A percentile compares a stretch with the other conserved stretches of the same genome.
phyloP scores from a whole-genome alignment of 73 alveolate species.

The Paramecium sexaurelia region DNA sequence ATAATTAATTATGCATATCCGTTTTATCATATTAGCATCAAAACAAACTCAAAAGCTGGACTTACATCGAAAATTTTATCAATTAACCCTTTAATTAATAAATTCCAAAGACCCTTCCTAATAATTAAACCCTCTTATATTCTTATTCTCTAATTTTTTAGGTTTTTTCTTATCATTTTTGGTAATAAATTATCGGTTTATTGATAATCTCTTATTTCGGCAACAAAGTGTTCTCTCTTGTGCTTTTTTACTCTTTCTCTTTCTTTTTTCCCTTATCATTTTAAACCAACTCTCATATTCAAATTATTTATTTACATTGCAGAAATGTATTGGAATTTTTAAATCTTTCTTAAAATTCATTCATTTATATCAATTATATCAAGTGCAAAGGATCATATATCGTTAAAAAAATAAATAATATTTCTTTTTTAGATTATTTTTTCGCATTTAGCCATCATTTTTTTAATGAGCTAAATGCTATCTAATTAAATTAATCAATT shows the following conservation, averaged over 20 bases:
- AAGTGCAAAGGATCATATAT: not conserved
- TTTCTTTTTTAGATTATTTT: too few species aligned
- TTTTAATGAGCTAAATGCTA: too few species aligned
- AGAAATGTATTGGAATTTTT: not conserved
- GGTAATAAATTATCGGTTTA: not conserved
- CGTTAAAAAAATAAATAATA: too few species aligned
- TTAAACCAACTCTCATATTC: not conserved
- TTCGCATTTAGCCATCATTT: too few species aligned
- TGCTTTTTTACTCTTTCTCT: not conserved
- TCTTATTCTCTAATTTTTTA: not conserved
- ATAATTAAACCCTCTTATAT: not conserved
- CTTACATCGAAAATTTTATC: not conserved
- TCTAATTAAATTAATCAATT: too few species aligned
- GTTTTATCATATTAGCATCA: constrained; percentile 8
- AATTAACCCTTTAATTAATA: not conserved
- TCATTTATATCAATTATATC: too few species aligned
- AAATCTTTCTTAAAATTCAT: too few species aligned
- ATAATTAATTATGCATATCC: constrained; percentile 27
- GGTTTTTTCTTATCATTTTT: not conserved
- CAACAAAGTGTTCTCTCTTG: not conserved
- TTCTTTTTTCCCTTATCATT: not conserved
- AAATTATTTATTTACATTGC: not conserved
- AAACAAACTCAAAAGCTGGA: not conserved
- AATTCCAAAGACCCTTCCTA: not conserved
- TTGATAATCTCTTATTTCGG: not conserved